phyloP scores from a whole-genome alignment of 495 filamentous ascomycete genomes.

The Hypoxylon rickii region DNA sequence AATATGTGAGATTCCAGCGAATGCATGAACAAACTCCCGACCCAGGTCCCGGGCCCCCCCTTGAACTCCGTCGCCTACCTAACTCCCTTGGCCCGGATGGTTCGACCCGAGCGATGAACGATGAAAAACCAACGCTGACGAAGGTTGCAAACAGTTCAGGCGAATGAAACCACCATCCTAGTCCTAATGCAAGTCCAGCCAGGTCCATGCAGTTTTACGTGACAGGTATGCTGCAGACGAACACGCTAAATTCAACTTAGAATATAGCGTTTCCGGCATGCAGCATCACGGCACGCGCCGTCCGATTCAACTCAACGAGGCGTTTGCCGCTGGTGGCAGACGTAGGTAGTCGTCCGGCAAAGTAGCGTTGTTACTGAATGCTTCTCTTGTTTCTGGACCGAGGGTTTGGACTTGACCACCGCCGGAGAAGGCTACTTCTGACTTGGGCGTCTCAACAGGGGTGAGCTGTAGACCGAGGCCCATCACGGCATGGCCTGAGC shows the following conservation, averaged over 20 bases:
- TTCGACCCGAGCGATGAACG: constrained; percentile 12
- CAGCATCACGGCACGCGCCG: constrained; percentile 11
- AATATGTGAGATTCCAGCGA: constrained; percentile 21
- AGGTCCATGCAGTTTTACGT: constrained; percentile 21
- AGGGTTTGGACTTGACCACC: constrained; percentile 17
- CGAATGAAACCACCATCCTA: constrained; percentile 25
- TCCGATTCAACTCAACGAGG: constrained; percentile 17
- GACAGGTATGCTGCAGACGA: constrained; percentile 8
- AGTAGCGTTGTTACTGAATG: constrained; percentile 18
- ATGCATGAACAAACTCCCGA: constrained; percentile 24
- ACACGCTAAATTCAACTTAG: too few species aligned
- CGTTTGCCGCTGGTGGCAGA: constrained; percentile 7
- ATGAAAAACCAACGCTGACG: constrained; percentile 8
- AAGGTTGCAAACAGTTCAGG: constrained; percentile 14
- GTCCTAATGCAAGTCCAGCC: constrained; percentile 21
- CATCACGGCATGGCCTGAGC: constrained; percentile 44
- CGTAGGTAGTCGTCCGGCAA: constrained; percentile 22
- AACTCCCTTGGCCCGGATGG: constrained; percentile 31
- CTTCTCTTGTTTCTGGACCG: constrained; percentile 15
- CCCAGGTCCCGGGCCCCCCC: constrained; percentile 20
- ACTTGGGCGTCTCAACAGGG: constrained; percentile 46
- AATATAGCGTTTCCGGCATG: background rate
- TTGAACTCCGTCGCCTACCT: constrained; percentile 17
- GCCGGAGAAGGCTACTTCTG: constrained; percentile 26
- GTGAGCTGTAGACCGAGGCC: constrained; percentile 47